These are phyloP conservation scores for Aspergillus ochraceus DNA, from an alignment of 2,329 filamentous ascomycete genomes.

Conservation along the genomic window DNA sequence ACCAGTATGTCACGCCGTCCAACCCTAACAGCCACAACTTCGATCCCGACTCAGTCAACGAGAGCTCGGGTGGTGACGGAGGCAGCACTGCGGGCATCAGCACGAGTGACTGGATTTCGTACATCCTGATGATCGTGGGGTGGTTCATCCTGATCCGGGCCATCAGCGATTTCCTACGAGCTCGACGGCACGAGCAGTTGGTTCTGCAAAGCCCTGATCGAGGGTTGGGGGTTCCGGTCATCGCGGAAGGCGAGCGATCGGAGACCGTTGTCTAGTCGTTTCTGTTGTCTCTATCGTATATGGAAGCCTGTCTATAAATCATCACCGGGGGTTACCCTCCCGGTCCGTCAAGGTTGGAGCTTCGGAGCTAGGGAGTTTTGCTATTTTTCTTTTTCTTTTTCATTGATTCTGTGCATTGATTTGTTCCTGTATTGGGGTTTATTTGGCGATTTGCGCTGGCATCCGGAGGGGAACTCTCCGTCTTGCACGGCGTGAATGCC, in stretches of 20 bases:
- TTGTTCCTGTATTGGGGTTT: constrained; percentile 1
- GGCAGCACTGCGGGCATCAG: constrained; percentile 58
- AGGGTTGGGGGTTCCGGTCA: constrained; percentile 78
- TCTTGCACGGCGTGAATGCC: not conserved
- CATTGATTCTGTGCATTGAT: constrained; percentile 4
- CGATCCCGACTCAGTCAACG: constrained; percentile 67
- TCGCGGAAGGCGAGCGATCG: constrained; percentile 78
- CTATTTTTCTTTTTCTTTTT: not conserved
- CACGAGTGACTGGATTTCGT: constrained; percentile 84
- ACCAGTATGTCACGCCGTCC: constrained; percentile 62
- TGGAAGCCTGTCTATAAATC: constrained; percentile 1
- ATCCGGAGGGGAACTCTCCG: not conserved
- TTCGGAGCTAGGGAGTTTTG: constrained; percentile 18
- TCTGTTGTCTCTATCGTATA: constrained; percentile 6
- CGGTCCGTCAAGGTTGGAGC: not conserved
- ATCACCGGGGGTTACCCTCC: not conserved
- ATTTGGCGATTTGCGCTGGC: not conserved
- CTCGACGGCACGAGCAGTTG: constrained; percentile 85
- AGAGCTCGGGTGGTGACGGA: constrained; percentile 29
- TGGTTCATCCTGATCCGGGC: constrained; percentile 97
- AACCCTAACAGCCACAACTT: constrained; percentile 93
- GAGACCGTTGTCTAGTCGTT: constrained; percentile 69
- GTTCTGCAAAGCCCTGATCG: constrained; percentile 91
- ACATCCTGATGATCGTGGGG: constrained; percentile 91
- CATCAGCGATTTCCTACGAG: constrained; percentile 86